Evolutionary conservation across 805 yeast species (phyloP), one percentile per base, ranked within the genome.

Genomic region (Schizosaccharomyces osmophilus): DNA sequence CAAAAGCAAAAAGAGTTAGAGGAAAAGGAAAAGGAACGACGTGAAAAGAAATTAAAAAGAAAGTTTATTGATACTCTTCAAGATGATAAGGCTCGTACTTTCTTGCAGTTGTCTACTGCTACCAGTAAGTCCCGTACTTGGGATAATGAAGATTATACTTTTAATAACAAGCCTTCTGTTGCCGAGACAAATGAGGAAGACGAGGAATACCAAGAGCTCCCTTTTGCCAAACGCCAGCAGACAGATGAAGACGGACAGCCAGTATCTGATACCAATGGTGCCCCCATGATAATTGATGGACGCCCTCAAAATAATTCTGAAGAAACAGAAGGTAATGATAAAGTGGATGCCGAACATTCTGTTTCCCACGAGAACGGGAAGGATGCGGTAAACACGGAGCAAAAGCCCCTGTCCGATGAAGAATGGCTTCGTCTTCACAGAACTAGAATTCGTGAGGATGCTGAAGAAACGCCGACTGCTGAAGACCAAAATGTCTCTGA

Each of bases 21-120:
- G 59, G 82, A 79, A 62, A 79, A 79, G 64, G 81, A 75, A 61
- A 78, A 74, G 55, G 15, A 51, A 13, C 31, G 26, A 17, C 19
- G n/a, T 19, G 57, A 51, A 5, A 29, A 22, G 31, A 29, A 51
- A 1, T 8, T 51, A 17, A 51, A 51, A 17, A 29, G 51, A 45
- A 45, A 45, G 51, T 45, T 45, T 17, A 19, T 45, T 9, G 51
- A 45, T 17, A 45, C 51, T 8, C 51, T 45, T 17, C 41, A 45
- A n/a, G 57, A 51, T 22, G 19, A 22, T 29, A 51, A 51, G 57
- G 31, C 36, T 5, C 57, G 36, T 5, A 29, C 22, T 22, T 51
- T 51, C 32, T 29, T 51, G 36, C n/a, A 22, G 6, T 8, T 51
- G 6, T 51, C 57, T 24, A 24, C 31, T 5, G 22, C 57, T 9